These are phyloP conservation scores for Cucumis cinereus DNA, from an alignment of 306 rosid genomes.

Conservation along the genomic window DNA sequence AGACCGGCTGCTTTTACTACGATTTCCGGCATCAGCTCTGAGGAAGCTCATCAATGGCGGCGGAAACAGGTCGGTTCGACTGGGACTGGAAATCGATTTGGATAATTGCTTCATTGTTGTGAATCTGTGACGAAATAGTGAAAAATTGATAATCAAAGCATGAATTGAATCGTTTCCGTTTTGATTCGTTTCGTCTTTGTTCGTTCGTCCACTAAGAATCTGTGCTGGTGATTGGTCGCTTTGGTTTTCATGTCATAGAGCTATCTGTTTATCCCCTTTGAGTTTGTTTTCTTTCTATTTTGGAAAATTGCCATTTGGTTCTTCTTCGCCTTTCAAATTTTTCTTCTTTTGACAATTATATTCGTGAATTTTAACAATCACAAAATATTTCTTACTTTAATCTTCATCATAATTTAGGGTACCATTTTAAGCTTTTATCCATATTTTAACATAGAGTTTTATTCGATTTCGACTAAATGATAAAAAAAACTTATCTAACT, in stretches of 20 bases:
- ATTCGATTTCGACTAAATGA: too few species aligned
- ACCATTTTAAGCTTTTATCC: not conserved
- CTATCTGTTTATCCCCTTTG: conserved; percentile 6
- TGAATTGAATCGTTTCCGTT: not conserved
- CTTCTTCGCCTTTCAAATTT: not conserved
- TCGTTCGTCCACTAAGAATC: not conserved
- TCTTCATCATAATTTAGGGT: not conserved
- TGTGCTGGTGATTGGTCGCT: not conserved
- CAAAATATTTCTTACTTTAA: not conserved
- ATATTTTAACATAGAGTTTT: too few species aligned
- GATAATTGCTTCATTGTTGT: conserved; percentile 15
- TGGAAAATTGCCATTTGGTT: not conserved
- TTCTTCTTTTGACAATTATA: not conserved
- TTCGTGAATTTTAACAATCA: not conserved
- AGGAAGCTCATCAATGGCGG: conserved; percentile 51
- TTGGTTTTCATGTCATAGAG: not conserved
- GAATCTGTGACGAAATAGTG: too few species aligned
- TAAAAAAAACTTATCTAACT: too few species aligned
- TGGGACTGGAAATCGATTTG: conserved; percentile 43
- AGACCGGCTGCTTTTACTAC: conserved; percentile 36
- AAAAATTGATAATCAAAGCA: not conserved
- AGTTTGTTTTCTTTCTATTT: conserved; percentile 5
- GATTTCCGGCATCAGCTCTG: conserved; percentile 19
- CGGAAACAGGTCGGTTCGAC: conserved; percentile 41
- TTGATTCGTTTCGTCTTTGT: not conserved